A percentile compares a stretch with the other conserved stretches of the same genome.
Conservation (phyloP, 2,329 filamentous ascomycete genomes). For the Sporothrix phasma region DNA sequence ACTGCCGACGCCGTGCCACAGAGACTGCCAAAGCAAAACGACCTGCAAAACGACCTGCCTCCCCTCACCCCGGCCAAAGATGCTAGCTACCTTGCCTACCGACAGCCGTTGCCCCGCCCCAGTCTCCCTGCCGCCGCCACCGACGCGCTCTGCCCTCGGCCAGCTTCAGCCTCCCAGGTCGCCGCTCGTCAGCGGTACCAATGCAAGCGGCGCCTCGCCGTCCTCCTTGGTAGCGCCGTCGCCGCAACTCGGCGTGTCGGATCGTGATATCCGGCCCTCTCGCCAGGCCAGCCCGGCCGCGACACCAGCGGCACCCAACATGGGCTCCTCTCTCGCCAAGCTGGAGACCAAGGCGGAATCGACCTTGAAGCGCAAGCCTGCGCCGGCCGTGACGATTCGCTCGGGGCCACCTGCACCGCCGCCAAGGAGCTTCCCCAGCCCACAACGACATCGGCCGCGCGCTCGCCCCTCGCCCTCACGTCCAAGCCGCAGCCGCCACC, state of each 20-base stretch:
- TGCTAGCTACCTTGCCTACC: neutral
- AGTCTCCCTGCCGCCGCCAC: slow-evolving; percentile 16
- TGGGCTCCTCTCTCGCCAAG: slow-evolving; percentile 24
- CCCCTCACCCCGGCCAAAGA: neutral
- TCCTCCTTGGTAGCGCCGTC: neutral
- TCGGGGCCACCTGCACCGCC: slow-evolving; percentile 3
- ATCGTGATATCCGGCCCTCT: slow-evolving; percentile 25
- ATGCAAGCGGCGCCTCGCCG: neutral
- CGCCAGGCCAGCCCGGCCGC: slow-evolving; percentile 8
- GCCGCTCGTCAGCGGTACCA: neutral
- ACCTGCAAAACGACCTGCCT: neutral
- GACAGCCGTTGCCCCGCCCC: slow-evolving; percentile 10
- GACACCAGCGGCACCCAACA: slow-evolving; percentile 17
- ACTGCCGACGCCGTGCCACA: neutral
- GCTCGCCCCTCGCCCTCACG: neutral
- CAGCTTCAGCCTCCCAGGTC: slow-evolving; percentile 11
- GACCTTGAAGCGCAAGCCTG: slow-evolving; percentile 13
- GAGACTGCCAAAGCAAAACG: slow-evolving; percentile 14
- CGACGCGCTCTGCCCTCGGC: neutral
- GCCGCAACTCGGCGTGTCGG: slow-evolving; percentile 20
- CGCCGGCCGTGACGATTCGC: neutral
- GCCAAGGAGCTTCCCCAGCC: slow-evolving; percentile 8
- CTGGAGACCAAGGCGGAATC: slow-evolving; percentile 21
- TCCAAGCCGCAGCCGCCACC: slow-evolving; percentile 2
- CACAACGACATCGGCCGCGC: neutral